A percentile compares a stretch with the other conserved stretches of the same genome.
phyloP scores from a whole-genome alignment of 208 protist species.

The Phytomonas sp. region DNA sequence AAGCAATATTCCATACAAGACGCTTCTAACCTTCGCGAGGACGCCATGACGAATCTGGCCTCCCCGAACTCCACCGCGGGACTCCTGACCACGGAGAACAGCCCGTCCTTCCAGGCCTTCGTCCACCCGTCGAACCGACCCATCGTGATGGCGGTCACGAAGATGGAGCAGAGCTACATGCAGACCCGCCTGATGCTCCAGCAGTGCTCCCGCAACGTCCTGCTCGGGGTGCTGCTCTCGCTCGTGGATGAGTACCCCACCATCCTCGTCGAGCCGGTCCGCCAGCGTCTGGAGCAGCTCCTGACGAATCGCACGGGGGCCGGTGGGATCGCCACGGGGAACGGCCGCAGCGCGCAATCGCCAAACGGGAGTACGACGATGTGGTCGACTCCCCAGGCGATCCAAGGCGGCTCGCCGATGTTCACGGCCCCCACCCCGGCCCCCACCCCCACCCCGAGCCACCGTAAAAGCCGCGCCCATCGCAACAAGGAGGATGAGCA shows the following conservation, averaged over 20 bases:
- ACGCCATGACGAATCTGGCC: background rate
- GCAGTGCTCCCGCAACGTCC: constrained; percentile 40
- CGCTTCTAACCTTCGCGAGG: constrained; percentile 7
- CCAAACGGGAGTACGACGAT: constrained; percentile 26
- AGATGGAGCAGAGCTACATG: constrained; percentile 57
- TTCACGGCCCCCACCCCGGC: constrained; percentile 13
- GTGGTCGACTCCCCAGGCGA: constrained; percentile 27
- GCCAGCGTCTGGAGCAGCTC: constrained; percentile 48
- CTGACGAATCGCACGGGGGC: constrained; percentile 17
- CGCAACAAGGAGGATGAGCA: constrained; percentile 72
- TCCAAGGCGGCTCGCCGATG: background rate
- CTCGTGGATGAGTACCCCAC: constrained; percentile 68
- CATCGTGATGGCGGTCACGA: constrained; percentile 26
- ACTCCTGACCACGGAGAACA: constrained; percentile 23
- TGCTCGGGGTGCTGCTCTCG: constrained; percentile 55
- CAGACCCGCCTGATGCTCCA: constrained; percentile 45
- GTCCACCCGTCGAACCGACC: constrained; percentile 42
- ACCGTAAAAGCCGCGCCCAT: constrained; percentile 35
- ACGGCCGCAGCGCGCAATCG: constrained; percentile 18
- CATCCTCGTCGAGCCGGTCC: constrained; percentile 35
- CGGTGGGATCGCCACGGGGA: background rate
- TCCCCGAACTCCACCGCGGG: background rate
- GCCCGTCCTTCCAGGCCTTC: constrained; percentile 3
- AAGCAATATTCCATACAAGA: constrained; percentile 6
- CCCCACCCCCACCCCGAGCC: constrained; percentile 20